Conservation (phyloP, 1,139 yeast species). For the Debaryomyces fabryi region DNA sequence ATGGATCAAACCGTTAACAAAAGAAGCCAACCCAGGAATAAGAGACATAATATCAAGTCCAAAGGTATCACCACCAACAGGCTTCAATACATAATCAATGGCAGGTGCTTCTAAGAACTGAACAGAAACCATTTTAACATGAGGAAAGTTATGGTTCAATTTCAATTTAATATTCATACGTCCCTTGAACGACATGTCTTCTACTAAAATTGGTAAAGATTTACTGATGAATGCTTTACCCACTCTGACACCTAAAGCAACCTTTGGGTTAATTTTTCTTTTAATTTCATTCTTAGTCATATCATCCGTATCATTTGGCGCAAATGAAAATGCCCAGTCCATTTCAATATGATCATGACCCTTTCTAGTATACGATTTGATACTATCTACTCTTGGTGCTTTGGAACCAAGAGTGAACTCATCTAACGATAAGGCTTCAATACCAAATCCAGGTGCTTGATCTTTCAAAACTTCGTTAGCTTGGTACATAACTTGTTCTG, state of each 20-base stretch:
- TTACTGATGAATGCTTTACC: conserved; percentile 80
- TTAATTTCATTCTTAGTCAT: conserved; percentile 76
- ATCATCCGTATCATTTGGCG: conserved; percentile 80
- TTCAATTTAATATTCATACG: conserved; percentile 67
- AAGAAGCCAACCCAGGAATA: conserved; percentile 76
- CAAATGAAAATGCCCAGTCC: conserved; percentile 82
- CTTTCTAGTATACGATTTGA: conserved; percentile 69
- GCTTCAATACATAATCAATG: conserved; percentile 77
- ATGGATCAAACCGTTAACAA: conserved; percentile 70
- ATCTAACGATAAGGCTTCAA: conserved; percentile 69
- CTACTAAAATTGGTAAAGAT: conserved; percentile 73
- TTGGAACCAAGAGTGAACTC: conserved; percentile 80
- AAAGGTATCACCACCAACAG: conserved; percentile 85
- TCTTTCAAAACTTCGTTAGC: conserved; percentile 69
- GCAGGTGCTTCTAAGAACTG: conserved; percentile 77
- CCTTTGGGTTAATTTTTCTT: conserved; percentile 74
- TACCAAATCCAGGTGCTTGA: conserved; percentile 81
- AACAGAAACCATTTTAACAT: conserved; percentile 68
- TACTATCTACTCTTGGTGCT: conserved; percentile 72
- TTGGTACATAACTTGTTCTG: conserved; percentile 70
- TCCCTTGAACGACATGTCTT: conserved; percentile 76
- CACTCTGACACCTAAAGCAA: conserved; percentile 74
- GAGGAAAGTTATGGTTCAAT: conserved; percentile 69
- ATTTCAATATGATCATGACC: conserved; percentile 70
- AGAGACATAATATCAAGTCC: conserved; percentile 84